Percentiles rank a stretch among this genome's conserved stretches.
Conservation (phyloP, 768 basidiomycete species). For the Lyophyllum semitale region DNA sequence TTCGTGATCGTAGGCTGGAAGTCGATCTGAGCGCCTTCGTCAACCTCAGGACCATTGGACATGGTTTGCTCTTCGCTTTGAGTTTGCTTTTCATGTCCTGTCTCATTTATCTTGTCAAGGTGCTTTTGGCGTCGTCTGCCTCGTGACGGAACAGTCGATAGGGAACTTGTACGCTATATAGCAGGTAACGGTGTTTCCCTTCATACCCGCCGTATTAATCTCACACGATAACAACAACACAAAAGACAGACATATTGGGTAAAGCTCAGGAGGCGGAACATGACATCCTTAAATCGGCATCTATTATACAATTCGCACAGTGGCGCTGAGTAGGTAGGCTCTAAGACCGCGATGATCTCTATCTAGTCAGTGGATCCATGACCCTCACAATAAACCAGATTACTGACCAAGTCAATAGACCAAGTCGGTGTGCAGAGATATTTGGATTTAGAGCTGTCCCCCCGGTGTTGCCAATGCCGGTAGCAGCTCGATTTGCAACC, state of each 20-base stretch:
- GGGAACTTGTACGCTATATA: slow-evolving; percentile 95
- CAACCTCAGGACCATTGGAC: slow-evolving; percentile 92
- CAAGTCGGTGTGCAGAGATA: too few species aligned
- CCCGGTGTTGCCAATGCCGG: too few species aligned
- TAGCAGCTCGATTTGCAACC: too few species aligned
- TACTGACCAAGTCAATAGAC: too few species aligned
- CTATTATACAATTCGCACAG: slow-evolving; percentile 72
- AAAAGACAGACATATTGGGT: slow-evolving; percentile 90
- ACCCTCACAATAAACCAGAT: slow-evolving; percentile 19
- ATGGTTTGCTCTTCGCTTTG: slow-evolving; percentile 55
- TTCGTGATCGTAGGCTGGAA: slow-evolving; percentile 81
- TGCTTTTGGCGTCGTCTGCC: slow-evolving; percentile 87
- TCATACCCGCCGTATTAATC: slow-evolving; percentile 10
- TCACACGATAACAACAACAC: slow-evolving; percentile 50
- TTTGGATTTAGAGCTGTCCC: too few species aligned
- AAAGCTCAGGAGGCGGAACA: slow-evolving; percentile 98
- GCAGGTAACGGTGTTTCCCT: slow-evolving; percentile 56
- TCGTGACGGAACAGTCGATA: slow-evolving; percentile 80
- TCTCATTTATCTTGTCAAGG: slow-evolving; percentile 8
- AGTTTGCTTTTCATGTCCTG: not conserved
- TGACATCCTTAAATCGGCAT: slow-evolving; percentile 90
- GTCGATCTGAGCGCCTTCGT: slow-evolving; percentile 85
- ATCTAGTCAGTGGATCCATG: slow-evolving; percentile 74
- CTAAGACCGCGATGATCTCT: slow-evolving; percentile 93
- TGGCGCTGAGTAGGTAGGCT: slow-evolving; percentile 92